These are phyloP conservation scores for Podospora australis DNA, from an alignment of 495 filamentous ascomycete species.

Conservation along the genomic window DNA sequence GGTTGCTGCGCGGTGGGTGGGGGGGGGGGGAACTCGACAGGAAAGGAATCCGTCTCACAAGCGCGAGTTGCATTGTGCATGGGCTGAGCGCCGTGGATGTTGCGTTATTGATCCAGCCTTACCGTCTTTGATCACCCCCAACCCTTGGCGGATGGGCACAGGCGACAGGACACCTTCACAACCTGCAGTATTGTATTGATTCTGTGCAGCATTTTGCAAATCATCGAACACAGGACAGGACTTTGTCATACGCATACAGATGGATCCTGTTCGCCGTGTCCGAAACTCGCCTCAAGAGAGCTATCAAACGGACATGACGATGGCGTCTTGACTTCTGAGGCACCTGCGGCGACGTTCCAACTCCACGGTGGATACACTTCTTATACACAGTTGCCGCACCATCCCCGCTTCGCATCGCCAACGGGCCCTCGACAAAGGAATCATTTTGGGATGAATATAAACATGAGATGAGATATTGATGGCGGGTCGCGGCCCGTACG, in stretches of 20 bases:
- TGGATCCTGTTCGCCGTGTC: neutral
- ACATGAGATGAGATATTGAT: slow-evolving; percentile 9
- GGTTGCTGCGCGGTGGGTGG: neutral
- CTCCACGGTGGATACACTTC: neutral
- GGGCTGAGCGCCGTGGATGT: slow-evolving; percentile 1
- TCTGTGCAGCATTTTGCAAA: neutral
- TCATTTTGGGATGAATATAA: neutral
- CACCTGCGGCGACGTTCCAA: neutral
- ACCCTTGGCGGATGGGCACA: neutral
- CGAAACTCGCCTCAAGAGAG: neutral
- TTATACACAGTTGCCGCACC: neutral
- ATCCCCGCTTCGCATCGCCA: too few relatives aligned
- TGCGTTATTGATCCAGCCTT: slow-evolving; percentile 1
- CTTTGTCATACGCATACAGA: neutral
- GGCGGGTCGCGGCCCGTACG: slow-evolving; percentile 4
- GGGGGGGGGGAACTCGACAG: too few relatives aligned
- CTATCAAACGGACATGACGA: neutral
- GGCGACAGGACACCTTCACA: neutral
- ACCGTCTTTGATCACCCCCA: slow-evolving; percentile 1
- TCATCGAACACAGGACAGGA: too few relatives aligned
- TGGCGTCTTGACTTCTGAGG: neutral
- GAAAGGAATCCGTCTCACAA: too few relatives aligned
- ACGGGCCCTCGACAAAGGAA: neutral
- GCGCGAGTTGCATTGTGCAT: neutral
- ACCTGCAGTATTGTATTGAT: neutral